Evolutionary conservation across 169 alveolate species (phyloP).

Genomic region (Cryptosporidium ubiquitum): DNA sequence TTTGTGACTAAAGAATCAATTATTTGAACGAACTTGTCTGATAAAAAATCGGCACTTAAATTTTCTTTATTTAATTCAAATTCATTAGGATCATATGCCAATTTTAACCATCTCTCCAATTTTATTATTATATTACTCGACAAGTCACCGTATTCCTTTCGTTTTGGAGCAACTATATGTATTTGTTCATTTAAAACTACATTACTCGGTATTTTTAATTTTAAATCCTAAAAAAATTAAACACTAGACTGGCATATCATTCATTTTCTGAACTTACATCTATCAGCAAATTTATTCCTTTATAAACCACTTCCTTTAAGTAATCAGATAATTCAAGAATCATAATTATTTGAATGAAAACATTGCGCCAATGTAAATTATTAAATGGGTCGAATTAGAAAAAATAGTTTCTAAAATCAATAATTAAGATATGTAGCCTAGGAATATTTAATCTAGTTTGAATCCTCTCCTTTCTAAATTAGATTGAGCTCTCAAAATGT

Average conservation of each 20-base stretch:
- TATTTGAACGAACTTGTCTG: not conserved
- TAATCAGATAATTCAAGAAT: not conserved
- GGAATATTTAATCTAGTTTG: constrained; percentile 5
- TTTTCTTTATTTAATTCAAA: not conserved
- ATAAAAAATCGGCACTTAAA: not conserved
- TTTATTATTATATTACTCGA: constrained; percentile 31
- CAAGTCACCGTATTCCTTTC: constrained; percentile 26
- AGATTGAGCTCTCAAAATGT: constrained; percentile 34
- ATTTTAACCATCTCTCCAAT: constrained; percentile 31
- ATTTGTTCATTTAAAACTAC: constrained; percentile 5
- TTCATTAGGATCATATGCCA: not conserved
- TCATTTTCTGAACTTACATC: not conserved
- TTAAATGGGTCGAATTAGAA: not conserved
- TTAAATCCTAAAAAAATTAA: constrained; percentile 15
- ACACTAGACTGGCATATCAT: not conserved
- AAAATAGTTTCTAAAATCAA: not conserved
- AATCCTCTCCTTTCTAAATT: constrained; percentile 54
- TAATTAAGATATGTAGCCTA: not conserved
- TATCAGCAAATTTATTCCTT: not conserved
- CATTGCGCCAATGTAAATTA: not conserved
- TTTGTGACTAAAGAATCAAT: not conserved
- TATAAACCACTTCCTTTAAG: constrained; percentile 3
- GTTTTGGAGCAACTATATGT: not conserved
- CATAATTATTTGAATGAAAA: not conserved
- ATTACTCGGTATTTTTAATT: not conserved